A percentile compares a stretch with the other conserved stretches of the same genome.
Conservation (phyloP, 1,139 yeast genomes). For the Blastobotrys serpentis region DNA sequence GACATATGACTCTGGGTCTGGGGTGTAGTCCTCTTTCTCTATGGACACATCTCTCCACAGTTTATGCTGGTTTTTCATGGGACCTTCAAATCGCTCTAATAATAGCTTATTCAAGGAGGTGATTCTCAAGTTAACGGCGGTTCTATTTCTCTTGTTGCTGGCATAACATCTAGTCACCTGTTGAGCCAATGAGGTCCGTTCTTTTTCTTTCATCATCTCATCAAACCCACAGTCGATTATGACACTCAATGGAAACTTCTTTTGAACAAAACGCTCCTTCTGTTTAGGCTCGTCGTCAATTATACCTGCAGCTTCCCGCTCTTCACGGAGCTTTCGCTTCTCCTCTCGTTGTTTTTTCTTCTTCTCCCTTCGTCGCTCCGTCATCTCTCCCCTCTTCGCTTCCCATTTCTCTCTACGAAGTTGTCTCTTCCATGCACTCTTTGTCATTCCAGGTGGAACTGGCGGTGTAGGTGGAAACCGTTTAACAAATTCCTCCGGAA, state of each 20-base stretch:
- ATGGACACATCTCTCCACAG: slow-evolving; percentile 68
- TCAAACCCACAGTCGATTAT: slow-evolving; percentile 89
- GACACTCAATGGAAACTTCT: slow-evolving; percentile 36
- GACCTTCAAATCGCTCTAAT: slow-evolving; percentile 63
- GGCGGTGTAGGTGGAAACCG: slow-evolving; percentile 25
- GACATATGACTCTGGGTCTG: slow-evolving; percentile 41
- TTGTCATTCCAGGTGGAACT: slow-evolving; percentile 82
- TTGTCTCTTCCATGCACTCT: slow-evolving; percentile 74
- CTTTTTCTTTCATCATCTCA: slow-evolving; percentile 76
- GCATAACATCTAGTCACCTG: slow-evolving; percentile 85
- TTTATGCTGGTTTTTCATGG: slow-evolving; percentile 53
- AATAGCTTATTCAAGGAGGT: slow-evolving; percentile 68
- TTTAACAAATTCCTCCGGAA: slow-evolving; percentile 2
- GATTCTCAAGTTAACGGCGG: slow-evolving; percentile 59
- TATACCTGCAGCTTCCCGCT: slow-evolving; percentile 17
- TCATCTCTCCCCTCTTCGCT: slow-evolving; percentile 56
- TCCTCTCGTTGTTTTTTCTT: slow-evolving; percentile 35
- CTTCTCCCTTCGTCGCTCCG: slow-evolving; percentile 56
- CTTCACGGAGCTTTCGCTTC: slow-evolving; percentile 34
- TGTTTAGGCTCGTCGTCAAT: slow-evolving; percentile 16
- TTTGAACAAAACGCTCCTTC: slow-evolving; percentile 16
- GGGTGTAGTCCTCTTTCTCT: slow-evolving; percentile 46
- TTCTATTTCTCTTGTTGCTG: slow-evolving; percentile 61
- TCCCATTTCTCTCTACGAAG: slow-evolving; percentile 62
- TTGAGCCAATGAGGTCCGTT: slow-evolving; percentile 70